Conservation (phyloP, 768 basidiomycete species). For the Amanita phalloides region DNA sequence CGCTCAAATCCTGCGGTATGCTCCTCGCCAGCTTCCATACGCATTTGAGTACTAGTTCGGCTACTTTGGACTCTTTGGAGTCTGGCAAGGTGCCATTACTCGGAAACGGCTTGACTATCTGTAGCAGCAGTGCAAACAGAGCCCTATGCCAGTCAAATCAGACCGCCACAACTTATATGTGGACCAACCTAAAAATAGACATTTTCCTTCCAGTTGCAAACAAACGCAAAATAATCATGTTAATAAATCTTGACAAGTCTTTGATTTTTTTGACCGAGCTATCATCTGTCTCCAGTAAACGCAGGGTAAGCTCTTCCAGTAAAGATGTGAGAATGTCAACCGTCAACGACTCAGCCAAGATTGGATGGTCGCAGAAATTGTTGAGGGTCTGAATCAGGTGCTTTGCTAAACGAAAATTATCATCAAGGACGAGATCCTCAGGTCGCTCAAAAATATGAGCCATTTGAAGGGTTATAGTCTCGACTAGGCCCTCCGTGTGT, state of each 20-base stretch:
- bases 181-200: slow-evolving; percentile 77
- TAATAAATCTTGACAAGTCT: slow-evolving; percentile 93
- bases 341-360: slow-evolving; percentile 80
- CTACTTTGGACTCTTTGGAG: slow-evolving; percentile 78
- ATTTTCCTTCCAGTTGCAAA: slow-evolving; percentile 87
- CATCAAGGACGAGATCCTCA: slow-evolving; percentile 58
- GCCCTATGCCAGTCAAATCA: slow-evolving; percentile 30
- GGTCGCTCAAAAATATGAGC: slow-evolving; percentile 82
- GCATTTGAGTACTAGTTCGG: slow-evolving; percentile 91
- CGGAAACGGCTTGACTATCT: slow-evolving; percentile 79
- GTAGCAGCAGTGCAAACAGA: slow-evolving; percentile 71
- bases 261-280: slow-evolving; percentile 75
- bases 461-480: slow-evolving; percentile 88
- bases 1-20: slow-evolving; percentile 83
- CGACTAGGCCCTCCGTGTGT: slow-evolving; percentile 75
- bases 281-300: slow-evolving; percentile 91
- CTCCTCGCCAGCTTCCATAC: slow-evolving; percentile 96
- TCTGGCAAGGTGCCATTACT: slow-evolving; percentile 59
- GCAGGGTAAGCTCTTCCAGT: slow-evolving; percentile 85
- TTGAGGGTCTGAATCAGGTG: slow-evolving; percentile 96
- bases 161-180: slow-evolving; percentile 2
- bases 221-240: slow-evolving; percentile 92
- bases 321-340: slow-evolving; percentile 77
- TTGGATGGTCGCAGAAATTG: slow-evolving; percentile 84
- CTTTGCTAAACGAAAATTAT: slow-evolving; percentile 90